Percentiles rank a stretch among this genome's conserved stretches.
Evolutionary conservation across 1,284 basidiomycete species (phyloP).

Genomic region (Peniophora sp.): DNA sequence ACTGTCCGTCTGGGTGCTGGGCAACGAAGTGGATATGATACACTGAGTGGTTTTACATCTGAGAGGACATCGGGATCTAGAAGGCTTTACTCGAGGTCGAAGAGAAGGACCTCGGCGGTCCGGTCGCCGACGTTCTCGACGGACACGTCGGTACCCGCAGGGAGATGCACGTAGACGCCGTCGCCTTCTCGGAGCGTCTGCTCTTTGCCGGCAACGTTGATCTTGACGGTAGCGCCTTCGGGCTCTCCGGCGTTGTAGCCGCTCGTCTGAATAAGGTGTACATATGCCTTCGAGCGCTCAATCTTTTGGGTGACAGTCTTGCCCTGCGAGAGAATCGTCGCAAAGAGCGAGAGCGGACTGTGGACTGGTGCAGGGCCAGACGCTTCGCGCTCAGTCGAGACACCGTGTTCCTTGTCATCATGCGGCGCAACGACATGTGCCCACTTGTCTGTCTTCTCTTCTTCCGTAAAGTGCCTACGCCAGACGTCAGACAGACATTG

Average conservation of each 20-base stretch:
- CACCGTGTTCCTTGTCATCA: conserved; percentile 33
- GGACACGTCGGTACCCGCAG: conserved; percentile 34
- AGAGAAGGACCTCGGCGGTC: conserved; percentile 63
- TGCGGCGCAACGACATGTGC: conserved; percentile 67
- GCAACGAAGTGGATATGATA: too few species aligned
- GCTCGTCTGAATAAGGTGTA: conserved; percentile 69
- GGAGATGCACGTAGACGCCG: conserved; percentile 56
- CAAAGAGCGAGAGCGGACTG: conserved; percentile 51
- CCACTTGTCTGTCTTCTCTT: conserved; percentile 68
- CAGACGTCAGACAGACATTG: not conserved
- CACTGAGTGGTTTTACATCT: too few species aligned
- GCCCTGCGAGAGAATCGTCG: conserved; percentile 57
- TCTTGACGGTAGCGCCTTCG: conserved; percentile 41
- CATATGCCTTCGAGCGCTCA: conserved; percentile 43
- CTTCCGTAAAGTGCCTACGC: conserved; percentile 64
- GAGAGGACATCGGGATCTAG: too few species aligned
- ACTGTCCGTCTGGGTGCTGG: too few species aligned
- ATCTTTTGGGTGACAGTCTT: conserved; percentile 39
- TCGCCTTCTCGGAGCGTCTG: conserved; percentile 57
- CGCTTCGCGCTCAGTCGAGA: conserved; percentile 54
- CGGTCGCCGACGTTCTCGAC: conserved; percentile 54
- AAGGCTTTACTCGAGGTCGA: conserved; percentile 48
- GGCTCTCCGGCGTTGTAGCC: conserved; percentile 59
- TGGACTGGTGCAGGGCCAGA: conserved; percentile 72
- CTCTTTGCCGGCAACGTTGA: conserved; percentile 23